phyloP scores from a whole-genome alignment of 192 early-diverging fungal genomes.

The Backusella psychrophila region DNA sequence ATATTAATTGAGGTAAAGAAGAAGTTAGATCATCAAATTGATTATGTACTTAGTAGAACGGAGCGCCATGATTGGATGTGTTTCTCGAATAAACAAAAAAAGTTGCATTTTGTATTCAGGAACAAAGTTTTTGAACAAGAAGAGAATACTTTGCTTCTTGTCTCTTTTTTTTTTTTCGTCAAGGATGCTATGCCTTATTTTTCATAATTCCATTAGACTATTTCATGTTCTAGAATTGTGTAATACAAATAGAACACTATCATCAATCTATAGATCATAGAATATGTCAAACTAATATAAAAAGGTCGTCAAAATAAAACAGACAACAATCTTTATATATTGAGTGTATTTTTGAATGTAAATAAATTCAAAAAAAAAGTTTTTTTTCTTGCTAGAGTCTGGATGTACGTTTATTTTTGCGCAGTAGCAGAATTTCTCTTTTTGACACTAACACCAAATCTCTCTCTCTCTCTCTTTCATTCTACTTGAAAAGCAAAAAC shows the following conservation, averaged over 20 bases:
- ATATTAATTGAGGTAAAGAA: not conserved
- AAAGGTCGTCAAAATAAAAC: not conserved
- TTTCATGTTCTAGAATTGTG: not conserved
- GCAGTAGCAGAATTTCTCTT: not conserved
- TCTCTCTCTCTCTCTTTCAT: not conserved
- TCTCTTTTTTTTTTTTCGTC: too few relatives aligned
- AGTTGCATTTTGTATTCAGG: not conserved
- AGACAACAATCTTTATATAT: not conserved
- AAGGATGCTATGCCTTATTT: not conserved
- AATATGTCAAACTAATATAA: not conserved
- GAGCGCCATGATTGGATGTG: not conserved
- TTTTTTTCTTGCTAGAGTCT: not conserved
- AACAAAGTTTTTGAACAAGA: not conserved
- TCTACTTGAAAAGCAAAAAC: not conserved
- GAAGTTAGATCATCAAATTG: not conserved
- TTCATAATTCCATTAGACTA: not conserved
- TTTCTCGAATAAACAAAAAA: not conserved
- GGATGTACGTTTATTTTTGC: not conserved
- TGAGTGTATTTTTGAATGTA: not conserved
- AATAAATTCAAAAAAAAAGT: not conserved
- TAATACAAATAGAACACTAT: not conserved
- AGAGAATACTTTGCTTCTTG: not conserved
- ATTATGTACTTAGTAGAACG: not conserved
- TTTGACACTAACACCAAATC: not conserved
- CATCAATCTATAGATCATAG: not conserved